A percentile compares a stretch with the other conserved stretches of the same genome.
These are phyloP conservation scores for Polyplosphaeria fusca DNA, from an alignment of 495 filamentous ascomycete species.

Conservation along the genomic window DNA sequence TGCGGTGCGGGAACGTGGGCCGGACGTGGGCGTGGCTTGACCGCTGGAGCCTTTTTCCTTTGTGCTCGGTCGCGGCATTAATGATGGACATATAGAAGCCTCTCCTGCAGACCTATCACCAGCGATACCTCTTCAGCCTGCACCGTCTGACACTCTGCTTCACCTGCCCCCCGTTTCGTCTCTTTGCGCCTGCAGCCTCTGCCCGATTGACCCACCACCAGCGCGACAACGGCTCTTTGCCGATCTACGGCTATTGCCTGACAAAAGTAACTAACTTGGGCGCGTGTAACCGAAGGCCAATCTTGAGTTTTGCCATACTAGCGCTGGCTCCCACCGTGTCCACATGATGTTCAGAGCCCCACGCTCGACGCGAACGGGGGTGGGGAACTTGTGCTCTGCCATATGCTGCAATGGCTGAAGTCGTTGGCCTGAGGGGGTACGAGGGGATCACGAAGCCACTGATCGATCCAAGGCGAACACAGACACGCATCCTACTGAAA, in stretches of 20 bases:
- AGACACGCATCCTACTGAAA: no score
- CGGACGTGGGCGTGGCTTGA: not conserved
- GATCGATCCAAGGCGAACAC: no score
- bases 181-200: not conserved
- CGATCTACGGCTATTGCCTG: constrained; percentile 1
- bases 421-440: no score
- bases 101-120: not conserved
- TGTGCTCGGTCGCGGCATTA: no score
- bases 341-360: constrained; percentile 10
- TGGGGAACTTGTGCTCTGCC: no score
- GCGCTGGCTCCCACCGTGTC: not conserved
- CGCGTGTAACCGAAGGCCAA: constrained; percentile 3
- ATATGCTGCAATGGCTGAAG: no score
- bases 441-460: no score
- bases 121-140: not conserved
- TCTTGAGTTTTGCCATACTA: constrained; percentile 1
- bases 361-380: no score
- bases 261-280: constrained; percentile 2
- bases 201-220: not conserved
- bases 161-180: not conserved
- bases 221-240: not conserved
- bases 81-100: not conserved
- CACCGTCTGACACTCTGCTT: not conserved
- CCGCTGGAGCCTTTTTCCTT: not conserved
- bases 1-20: not conserved